A percentile compares a stretch with the other conserved stretches of the same genome.
These are phyloP conservation scores for Penicillium angulare DNA, from an alignment of 495 filamentous ascomycete species.

Conservation along the genomic window DNA sequence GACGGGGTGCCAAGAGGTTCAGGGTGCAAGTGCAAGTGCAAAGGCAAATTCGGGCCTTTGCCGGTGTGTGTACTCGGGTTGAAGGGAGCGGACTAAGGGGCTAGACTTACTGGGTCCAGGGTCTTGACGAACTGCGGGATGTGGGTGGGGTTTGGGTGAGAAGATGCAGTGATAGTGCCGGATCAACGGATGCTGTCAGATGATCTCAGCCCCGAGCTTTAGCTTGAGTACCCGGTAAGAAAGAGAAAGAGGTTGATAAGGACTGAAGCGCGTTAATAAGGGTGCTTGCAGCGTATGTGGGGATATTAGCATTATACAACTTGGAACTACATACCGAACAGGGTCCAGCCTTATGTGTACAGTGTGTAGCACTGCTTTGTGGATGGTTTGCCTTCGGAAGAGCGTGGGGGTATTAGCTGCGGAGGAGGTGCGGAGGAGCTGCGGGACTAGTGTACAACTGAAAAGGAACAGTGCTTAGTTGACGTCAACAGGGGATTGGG, in stretches of 20 bases:
- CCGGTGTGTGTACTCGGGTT: conserved; percentile 13
- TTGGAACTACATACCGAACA: too few species aligned
- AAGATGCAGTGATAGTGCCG: conserved; percentile 24
- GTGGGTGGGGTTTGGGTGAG: not conserved
- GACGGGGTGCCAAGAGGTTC: too few species aligned
- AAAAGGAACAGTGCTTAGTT: not conserved
- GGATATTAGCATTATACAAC: too few species aligned
- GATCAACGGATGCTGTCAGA: conserved; percentile 39
- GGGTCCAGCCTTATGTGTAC: too few species aligned
- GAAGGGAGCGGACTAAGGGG: conserved; percentile 21
- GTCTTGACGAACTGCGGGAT: not conserved
- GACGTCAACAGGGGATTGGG: not conserved
- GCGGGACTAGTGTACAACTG: not conserved
- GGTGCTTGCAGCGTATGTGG: too few species aligned
- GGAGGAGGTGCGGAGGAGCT: not conserved
- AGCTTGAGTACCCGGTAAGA: not conserved
- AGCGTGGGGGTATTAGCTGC: too few species aligned
- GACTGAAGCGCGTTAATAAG: too few species aligned
- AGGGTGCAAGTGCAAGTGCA: not conserved
- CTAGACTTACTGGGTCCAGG: not conserved
- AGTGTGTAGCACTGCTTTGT: too few species aligned
- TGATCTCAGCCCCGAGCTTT: conserved; percentile 15
- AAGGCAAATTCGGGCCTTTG: too few species aligned
- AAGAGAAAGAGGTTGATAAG: too few species aligned
- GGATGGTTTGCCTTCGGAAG: too few species aligned